A percentile compares a stretch with the other conserved stretches of the same genome.
Evolutionary conservation across 768 basidiomycete species (phyloP).

Genomic region (Collybiopsis confluens): DNA sequence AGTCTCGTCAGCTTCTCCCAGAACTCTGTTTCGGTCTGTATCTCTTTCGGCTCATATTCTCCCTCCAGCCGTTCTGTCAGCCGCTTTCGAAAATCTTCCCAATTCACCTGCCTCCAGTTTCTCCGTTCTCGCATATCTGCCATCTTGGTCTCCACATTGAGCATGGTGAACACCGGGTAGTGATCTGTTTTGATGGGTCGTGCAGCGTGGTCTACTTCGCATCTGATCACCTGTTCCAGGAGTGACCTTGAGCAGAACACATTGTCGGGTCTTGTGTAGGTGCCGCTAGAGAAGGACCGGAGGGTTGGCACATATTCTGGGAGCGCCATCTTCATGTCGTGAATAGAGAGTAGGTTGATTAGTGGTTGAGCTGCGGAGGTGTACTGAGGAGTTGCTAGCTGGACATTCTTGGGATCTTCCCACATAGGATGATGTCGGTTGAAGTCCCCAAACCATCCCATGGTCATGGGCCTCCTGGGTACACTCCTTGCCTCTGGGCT

Average conservation of each 20-base stretch:
- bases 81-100: conserved; percentile 15
- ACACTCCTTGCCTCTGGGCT: too few species aligned
- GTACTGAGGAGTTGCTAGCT: conserved; percentile 14
- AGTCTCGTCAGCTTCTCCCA: background rate
- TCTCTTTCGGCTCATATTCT: background rate
- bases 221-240: conserved; percentile 15
- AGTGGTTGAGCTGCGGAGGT: conserved; percentile 9
- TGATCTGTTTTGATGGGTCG: conserved; percentile 26
- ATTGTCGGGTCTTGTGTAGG: conserved; percentile 25
- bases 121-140: background rate
- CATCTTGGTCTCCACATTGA: conserved; percentile 14
- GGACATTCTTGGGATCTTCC: conserved; percentile 18
- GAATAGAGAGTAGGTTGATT: conserved; percentile 15
- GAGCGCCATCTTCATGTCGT: conserved; percentile 24
- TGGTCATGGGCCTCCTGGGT: too few species aligned
- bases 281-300: conserved; percentile 13
- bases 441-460: conserved; percentile 24
- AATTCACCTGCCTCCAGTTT: conserved; percentile 21
- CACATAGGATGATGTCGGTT: conserved; percentile 29
- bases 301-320: conserved; percentile 24
- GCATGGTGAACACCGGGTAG: conserved; percentile 22
- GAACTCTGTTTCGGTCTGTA: background rate
- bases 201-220: conserved; percentile 13
- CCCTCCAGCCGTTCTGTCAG: background rate
- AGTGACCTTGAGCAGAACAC: conserved; percentile 21